Evolutionary conservation across 805 yeast genomes (phyloP).

Genomic region (Cyberlindnera galapagoensis): DNA sequence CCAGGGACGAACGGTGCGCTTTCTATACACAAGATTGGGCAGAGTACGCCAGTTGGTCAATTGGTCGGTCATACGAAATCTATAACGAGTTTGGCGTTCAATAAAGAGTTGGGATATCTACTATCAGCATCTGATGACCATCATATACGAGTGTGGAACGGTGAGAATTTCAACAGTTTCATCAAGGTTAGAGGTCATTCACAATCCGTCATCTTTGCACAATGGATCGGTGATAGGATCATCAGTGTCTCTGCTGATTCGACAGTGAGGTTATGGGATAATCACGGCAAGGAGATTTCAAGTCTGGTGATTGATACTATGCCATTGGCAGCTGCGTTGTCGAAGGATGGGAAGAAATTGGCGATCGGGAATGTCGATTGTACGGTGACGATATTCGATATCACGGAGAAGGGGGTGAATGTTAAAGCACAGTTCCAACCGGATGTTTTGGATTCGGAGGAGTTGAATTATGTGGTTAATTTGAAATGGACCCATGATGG

Average conservation of each 20-base stretch:
- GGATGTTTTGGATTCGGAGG: conserved; percentile 8
- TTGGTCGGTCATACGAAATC: conserved; percentile 61
- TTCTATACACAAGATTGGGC: conserved; percentile 46
- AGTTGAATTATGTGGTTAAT: conserved; percentile 25
- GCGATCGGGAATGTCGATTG: conserved; percentile 69
- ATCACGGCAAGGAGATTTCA: conserved; percentile 34
- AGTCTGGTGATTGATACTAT: conserved; percentile 38
- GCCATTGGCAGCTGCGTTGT: conserved; percentile 47
- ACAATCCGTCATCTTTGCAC: conserved; percentile 47
- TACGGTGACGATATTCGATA: conserved; percentile 45
- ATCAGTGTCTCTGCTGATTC: conserved; percentile 68
- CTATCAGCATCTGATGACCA: conserved; percentile 78
- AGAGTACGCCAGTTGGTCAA: conserved; percentile 41
- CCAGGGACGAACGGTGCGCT: conserved; percentile 54
- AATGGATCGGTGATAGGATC: conserved; percentile 46
- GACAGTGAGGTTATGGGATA: conserved; percentile 61
- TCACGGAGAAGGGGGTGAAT: conserved; percentile 19
- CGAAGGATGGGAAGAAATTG: conserved; percentile 40
- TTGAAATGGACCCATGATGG: conserved; percentile 29
- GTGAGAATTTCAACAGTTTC: conserved; percentile 47
- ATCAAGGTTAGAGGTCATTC: conserved; percentile 47
- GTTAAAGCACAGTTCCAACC: conserved; percentile 23
- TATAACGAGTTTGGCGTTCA: conserved; percentile 49
- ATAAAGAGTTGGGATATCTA: conserved; percentile 43
- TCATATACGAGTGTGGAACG: conserved; percentile 68